Conservation (phyloP, 441 rosid species). For the Biscutella auriculata region DNA sequence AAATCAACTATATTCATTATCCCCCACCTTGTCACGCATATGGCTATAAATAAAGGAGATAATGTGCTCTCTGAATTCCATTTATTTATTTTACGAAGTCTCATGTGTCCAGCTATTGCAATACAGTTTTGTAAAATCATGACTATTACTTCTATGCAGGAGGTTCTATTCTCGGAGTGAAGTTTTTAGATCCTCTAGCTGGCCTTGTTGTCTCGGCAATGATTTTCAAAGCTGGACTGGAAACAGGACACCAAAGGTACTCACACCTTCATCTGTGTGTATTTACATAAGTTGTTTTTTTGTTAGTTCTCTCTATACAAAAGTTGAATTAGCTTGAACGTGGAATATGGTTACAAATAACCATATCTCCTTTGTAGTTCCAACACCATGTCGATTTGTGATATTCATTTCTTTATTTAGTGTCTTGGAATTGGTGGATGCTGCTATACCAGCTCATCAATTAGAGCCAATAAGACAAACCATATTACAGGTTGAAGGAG, state of each 20-base stretch:
- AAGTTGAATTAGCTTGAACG: not conserved
- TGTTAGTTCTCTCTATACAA: not conserved
- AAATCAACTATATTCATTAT: not conserved
- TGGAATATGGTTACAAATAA: not conserved
- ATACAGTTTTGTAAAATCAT: not conserved
- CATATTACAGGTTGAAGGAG: conserved; percentile 72
- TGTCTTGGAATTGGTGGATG: conserved; percentile 90
- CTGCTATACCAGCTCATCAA: conserved; percentile 68
- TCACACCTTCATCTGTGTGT: no score
- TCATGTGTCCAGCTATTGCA: not conserved
- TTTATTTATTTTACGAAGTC: not conserved
- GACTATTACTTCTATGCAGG: conserved; percentile 32
- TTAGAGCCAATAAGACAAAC: conserved; percentile 61
- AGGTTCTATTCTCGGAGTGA: conserved; percentile 81
- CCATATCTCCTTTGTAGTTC: conserved; percentile 2
- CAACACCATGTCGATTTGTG: not conserved
- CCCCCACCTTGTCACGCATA: not conserved
- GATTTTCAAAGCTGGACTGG: conserved; percentile 74
- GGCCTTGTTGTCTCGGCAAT: conserved; percentile 84
- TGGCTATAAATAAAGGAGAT: not conserved
- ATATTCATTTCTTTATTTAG: conserved; percentile 24
- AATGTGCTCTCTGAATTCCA: not conserved
- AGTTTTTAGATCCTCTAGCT: conserved; percentile 85
- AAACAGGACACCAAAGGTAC: conserved; percentile 87
- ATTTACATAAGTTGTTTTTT: not conserved